Conservation (phyloP, 345 rosid genomes). For the Zanthoxylum bungeanum region DNA sequence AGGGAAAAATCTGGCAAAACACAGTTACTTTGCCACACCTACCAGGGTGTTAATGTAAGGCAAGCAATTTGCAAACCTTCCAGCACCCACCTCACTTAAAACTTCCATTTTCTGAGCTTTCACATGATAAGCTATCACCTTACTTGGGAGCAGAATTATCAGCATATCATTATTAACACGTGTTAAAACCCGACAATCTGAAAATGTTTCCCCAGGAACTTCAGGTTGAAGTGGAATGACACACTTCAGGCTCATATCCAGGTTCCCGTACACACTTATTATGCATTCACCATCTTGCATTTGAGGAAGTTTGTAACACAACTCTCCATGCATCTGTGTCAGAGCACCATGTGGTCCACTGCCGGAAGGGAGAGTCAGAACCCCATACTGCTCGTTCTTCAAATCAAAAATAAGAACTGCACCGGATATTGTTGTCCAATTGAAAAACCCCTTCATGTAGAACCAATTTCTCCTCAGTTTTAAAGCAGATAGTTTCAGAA, state of each 20-base stretch:
- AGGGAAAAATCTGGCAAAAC: background rate
- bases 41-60: constrained; percentile 42
- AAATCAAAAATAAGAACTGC: constrained; percentile 26
- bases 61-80: constrained; percentile 19
- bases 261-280: constrained; percentile 27
- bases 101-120: background rate
- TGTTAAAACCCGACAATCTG: constrained; percentile 21
- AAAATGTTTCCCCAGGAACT: background rate
- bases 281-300: background rate
- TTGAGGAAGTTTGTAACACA: constrained; percentile 35
- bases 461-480: constrained; percentile 19
- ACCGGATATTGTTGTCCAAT: constrained; percentile 25
- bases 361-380: constrained; percentile 24
- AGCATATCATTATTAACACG: constrained; percentile 23
- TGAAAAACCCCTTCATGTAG: constrained; percentile 23
- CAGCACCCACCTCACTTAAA: background rate
- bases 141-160: constrained; percentile 9
- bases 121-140: constrained; percentile 24
- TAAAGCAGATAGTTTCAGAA: constrained; percentile 11
- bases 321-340: constrained; percentile 27
- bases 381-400: constrained; percentile 26
- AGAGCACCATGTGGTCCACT: constrained; percentile 22
- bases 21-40: background rate
- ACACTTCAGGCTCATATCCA: constrained; percentile 29
- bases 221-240: constrained; percentile 9